Percentiles rank a stretch among this genome's conserved stretches.
phyloP scores from a whole-genome alignment of 768 basidiomycete species.

The Phanerochaete sordida region DNA sequence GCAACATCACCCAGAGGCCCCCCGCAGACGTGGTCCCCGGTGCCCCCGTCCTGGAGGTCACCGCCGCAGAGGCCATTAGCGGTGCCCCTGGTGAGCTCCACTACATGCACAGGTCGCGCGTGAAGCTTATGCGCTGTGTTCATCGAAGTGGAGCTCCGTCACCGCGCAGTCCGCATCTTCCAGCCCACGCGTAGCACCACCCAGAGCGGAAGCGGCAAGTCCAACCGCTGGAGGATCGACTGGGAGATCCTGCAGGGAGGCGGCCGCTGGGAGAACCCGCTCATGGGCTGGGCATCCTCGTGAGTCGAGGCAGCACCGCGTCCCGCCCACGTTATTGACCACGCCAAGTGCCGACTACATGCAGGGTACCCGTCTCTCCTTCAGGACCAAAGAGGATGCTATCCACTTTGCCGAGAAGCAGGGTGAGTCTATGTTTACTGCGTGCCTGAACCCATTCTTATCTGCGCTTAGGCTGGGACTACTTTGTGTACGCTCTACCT shows the following conservation, averaged over 20 bases:
- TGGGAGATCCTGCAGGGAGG: constrained; percentile 88
- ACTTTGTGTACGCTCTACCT: constrained; percentile 70
- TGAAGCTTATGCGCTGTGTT: neutral
- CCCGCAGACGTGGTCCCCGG: constrained; percentile 39
- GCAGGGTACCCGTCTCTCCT: constrained; percentile 83
- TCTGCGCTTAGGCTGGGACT: constrained; percentile 76
- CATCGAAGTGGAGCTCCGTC: constrained; percentile 69
- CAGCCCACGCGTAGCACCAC: constrained; percentile 92
- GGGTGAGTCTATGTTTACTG: constrained; percentile 44
- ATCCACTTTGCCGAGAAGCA: constrained; percentile 97
- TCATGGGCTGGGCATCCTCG: constrained; percentile 98
- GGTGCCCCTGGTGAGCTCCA: constrained; percentile 69
- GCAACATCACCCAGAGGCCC: constrained; percentile 26
- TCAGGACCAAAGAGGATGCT: constrained; percentile 86
- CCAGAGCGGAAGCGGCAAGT: constrained; percentile 87
- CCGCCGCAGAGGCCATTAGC: constrained; percentile 79
- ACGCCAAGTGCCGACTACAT: constrained; percentile 83
- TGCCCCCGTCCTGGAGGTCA: constrained; percentile 47
- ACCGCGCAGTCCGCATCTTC: constrained; percentile 88
- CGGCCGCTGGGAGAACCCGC: constrained; percentile 95
- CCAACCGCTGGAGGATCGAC: constrained; percentile 89
- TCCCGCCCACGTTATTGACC: neutral
- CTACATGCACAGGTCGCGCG: neutral
- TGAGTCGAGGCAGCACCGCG: constrained; percentile 38
- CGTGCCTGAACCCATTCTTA: constrained; percentile 7